Conservation (phyloP, 805 yeast genomes). For the Kodamaea laetipori region DNA sequence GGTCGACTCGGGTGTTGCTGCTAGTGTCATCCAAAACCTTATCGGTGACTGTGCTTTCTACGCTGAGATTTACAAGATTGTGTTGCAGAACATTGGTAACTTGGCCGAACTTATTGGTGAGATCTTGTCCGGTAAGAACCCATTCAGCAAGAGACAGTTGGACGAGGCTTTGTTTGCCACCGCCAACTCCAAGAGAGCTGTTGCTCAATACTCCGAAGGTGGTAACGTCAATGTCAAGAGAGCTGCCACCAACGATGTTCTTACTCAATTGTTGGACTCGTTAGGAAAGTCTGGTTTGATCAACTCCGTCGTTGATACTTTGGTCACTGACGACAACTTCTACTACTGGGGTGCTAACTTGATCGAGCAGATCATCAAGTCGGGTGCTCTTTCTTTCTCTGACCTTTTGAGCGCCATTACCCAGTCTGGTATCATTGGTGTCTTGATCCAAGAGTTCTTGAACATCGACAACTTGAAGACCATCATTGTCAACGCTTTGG, state of each 20-base stretch:
- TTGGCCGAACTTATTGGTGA: constrained; percentile 31
- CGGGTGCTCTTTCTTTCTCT: constrained; percentile 29
- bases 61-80: constrained; percentile 41
- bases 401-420: constrained; percentile 31
- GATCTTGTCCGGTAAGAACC: constrained; percentile 23
- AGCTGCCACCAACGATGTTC: constrained; percentile 6
- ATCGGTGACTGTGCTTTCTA: constrained; percentile 42
- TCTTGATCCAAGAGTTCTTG: constrained; percentile 41
- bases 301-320: constrained; percentile 36
- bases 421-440: constrained; percentile 41
- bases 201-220: constrained; percentile 1
- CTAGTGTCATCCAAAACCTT: constrained; percentile 35
- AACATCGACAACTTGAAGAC: constrained; percentile 39
- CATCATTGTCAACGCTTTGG: constrained; percentile 44
- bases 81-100: constrained; percentile 30
- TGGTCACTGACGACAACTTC: constrained; percentile 40
- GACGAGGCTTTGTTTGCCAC: not conserved
- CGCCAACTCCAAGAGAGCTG: constrained; percentile 10
- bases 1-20: constrained; percentile 46
- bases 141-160: constrained; percentile 26
- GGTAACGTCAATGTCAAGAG: constrained; percentile 2
- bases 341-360: constrained; percentile 42
- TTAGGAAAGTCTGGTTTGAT: constrained; percentile 47
- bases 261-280: constrained; percentile 43
- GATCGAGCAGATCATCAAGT: constrained; percentile 31